Base-by-base conservation (phyloP, 192 early-diverging fungal species). In the Gigaspora rosea region DNA sequence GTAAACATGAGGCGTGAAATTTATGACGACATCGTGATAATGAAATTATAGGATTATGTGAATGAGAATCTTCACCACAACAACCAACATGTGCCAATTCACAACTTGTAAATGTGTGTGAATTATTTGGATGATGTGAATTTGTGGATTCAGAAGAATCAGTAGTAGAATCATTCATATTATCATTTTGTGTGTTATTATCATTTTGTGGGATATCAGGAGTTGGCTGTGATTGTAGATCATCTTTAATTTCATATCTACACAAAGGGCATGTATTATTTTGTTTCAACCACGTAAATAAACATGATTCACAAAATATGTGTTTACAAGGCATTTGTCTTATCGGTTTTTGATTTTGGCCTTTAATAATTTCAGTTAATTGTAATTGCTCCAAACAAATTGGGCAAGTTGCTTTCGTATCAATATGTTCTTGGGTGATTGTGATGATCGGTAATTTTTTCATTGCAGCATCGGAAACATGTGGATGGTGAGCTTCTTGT, bases 201-300 rank as follows among this genome's bases (percentile, higher is more conserved):
- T 12, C 22, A 27, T 27, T 27, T 27, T 27, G 27, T 27, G 27
- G 0, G 27, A 27, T 27, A 27, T 27, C 27, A 27, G 27, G 27
- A 27, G 27, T 27, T 27, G 27, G 27, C 27, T 6, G 12, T 56
- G 32, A 11, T 27, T 35, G 52, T 10, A 1, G 54, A n/a, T 41
- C 41, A 7, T 66, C 33, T 52, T n/a, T 41, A 11, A 76, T 54
- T 67, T 67, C 63, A n/a, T 54, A 20, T 67, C 75, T 62, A 58
- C 75, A 76, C 47, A 76, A 56, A 16, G 75, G 75, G 67, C 75
- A 76, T 4, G 75, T 52, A 76, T 67, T 67, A 67, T 76, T 67
- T 57, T 57, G 63, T 47, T 61, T 62, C 54, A 76, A 67, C 75
- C 75, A 76, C 68, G 66, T 11, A 67, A 76, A 76, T 46, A 76